Conservation (phyloP, 768 basidiomycete species). For the Ramaria rubella region DNA sequence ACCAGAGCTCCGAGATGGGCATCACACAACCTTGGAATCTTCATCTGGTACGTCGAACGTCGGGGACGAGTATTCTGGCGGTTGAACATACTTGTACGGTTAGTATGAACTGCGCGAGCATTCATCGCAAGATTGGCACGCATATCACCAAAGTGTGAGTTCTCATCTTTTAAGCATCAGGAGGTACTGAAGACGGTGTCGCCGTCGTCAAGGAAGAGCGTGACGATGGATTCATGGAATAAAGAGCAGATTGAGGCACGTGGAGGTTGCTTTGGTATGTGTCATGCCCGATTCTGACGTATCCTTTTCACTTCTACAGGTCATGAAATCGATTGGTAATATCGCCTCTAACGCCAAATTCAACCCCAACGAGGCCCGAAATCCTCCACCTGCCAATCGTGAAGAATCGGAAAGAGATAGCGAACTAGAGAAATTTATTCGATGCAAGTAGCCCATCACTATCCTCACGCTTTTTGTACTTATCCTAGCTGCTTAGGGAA, state of each 20-base stretch:
- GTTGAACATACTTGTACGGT: slow-evolving; percentile 7
- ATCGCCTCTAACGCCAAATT: slow-evolving; percentile 68
- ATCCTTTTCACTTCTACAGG: slow-evolving; percentile 33
- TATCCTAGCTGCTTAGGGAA: slow-evolving; percentile 45
- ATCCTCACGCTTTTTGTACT: neutral
- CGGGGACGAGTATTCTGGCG: neutral
- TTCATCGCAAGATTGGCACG: slow-evolving; percentile 92
- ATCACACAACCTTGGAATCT: slow-evolving; percentile 81
- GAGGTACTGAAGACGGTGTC: neutral
- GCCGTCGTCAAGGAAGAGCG: slow-evolving; percentile 61
- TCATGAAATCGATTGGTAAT: slow-evolving; percentile 79
- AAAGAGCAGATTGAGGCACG: slow-evolving; percentile 84
- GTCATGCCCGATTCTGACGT: neutral
- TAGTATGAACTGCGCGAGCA: slow-evolving; percentile 81
- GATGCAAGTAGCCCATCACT: slow-evolving; percentile 45
- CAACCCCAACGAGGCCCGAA: slow-evolving; percentile 75
- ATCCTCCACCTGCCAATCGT: slow-evolving; percentile 79
- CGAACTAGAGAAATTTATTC: slow-evolving; percentile 87
- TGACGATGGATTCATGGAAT: slow-evolving; percentile 82
- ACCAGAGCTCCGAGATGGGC: slow-evolving; percentile 85
- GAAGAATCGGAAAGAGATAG: slow-evolving; percentile 78
- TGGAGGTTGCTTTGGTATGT: slow-evolving; percentile 8
- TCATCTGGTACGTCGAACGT: slow-evolving; percentile 58
- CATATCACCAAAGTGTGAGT: slow-evolving; percentile 90
- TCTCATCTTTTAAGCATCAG: neutral